phyloP scores from a whole-genome alignment of 1,139 yeast genomes.

The Trichomonascaceae sp. region DNA sequence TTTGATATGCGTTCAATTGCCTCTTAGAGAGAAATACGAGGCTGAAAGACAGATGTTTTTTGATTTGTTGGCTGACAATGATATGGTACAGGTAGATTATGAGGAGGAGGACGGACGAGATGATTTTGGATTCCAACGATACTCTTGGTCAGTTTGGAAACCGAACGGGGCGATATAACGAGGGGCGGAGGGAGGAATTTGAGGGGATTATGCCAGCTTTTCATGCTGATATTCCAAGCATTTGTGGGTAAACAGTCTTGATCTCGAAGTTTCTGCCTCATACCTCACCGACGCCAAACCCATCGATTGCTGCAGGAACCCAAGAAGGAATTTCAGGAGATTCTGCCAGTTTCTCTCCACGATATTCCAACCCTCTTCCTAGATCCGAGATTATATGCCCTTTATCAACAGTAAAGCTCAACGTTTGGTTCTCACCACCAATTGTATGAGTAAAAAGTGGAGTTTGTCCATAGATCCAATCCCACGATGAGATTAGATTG shows the following conservation, averaged over 20 bases:
- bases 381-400: constrained; percentile 27
- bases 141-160: constrained; percentile 34
- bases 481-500: constrained; percentile 49
- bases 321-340: constrained; percentile 8
- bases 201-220: too few species aligned
- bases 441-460: constrained; percentile 56
- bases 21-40: constrained; percentile 62
- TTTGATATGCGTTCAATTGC: constrained; percentile 62
- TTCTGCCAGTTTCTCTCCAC: constrained; percentile 9
- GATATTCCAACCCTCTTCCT: constrained; percentile 8
- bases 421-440: constrained; percentile 21
- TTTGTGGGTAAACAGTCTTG: too few species aligned
- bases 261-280: too few species aligned
- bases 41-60: constrained; percentile 58
- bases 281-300: too few species aligned
- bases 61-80: constrained; percentile 40
- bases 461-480: constrained; percentile 67
- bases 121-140: constrained; percentile 75
- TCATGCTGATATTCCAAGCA: too few species aligned
- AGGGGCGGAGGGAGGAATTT: too few species aligned
- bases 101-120: constrained; percentile 62
- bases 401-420: constrained; percentile 42
- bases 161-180: too few species aligned
- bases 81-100: constrained; percentile 25
- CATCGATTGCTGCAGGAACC: constrained; percentile 16